These are phyloP conservation scores for Apiospora phragmitis DNA, from an alignment of 2,329 filamentous ascomycete genomes.

Conservation along the genomic window DNA sequence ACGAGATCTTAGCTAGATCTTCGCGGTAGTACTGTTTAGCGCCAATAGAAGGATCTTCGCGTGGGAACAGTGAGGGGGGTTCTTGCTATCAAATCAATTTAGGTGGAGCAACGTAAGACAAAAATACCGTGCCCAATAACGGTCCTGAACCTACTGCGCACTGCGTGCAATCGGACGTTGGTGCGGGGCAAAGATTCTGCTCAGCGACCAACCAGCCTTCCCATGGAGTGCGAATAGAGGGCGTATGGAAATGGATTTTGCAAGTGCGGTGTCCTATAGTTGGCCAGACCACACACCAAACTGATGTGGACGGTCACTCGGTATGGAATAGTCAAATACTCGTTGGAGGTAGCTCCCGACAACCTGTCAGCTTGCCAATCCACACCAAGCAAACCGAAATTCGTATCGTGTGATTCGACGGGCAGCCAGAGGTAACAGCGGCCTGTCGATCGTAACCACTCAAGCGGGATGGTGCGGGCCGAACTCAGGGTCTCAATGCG, in stretches of 20 bases:
- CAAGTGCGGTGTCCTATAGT: not conserved
- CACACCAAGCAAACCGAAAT: not conserved
- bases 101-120: not conserved
- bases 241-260: not conserved
- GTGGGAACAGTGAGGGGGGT: not conserved
- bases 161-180: not conserved
- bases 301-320: not conserved
- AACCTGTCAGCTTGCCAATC: not conserved
- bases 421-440: not conserved
- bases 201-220: not conserved
- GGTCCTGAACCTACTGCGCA: not conserved
- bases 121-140: not conserved
- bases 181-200: not conserved
- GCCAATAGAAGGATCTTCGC: not conserved
- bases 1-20: not conserved
- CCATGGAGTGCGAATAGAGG: not conserved
- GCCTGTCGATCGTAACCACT: not conserved
- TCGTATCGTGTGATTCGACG: not conserved
- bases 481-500: not conserved
- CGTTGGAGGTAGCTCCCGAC: not conserved
- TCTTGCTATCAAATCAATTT: not conserved
- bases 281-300: not conserved
- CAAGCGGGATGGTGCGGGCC: not conserved
- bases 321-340: not conserved
- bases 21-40: not conserved